Conservation (phyloP, 2,329 filamentous ascomycete genomes). For the Anisogramma anomala region DNA sequence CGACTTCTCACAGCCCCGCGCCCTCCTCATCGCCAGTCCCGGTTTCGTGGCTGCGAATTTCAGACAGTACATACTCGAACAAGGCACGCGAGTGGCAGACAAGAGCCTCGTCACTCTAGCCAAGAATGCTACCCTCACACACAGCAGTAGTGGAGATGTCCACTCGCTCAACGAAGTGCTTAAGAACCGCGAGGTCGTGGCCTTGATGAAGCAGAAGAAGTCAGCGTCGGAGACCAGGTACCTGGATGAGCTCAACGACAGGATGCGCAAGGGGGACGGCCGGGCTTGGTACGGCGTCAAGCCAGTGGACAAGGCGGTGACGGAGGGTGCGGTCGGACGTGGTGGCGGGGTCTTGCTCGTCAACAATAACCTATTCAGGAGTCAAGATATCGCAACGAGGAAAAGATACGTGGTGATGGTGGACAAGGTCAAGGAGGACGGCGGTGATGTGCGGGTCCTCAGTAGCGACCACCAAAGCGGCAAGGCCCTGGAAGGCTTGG, state of each 20-base stretch:
- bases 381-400: constrained; percentile 63
- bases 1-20: constrained; percentile 58
- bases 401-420: constrained; percentile 76
- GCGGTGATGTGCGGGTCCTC: constrained; percentile 77
- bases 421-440: constrained; percentile 75
- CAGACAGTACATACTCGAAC: constrained; percentile 57
- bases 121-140: constrained; percentile 60
- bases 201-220: constrained; percentile 73
- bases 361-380: constrained; percentile 78
- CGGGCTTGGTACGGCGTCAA: constrained; percentile 80
- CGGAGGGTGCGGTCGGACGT: constrained; percentile 76
- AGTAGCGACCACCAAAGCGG: constrained; percentile 94
- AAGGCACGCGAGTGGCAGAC: constrained; percentile 46
- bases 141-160: constrained; percentile 74
- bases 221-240: constrained; percentile 72
- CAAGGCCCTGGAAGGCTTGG: constrained; percentile 67
- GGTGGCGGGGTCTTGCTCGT: constrained; percentile 79
- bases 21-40: constrained; percentile 75
- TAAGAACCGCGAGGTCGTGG: constrained; percentile 64
- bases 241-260: constrained; percentile 73
- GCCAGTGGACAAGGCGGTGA: constrained; percentile 72
- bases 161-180: constrained; percentile 83
- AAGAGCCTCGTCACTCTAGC: constrained; percentile 55
- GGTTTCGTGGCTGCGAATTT: constrained; percentile 80
- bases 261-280: constrained; percentile 73